These are phyloP conservation scores for Blastobotrys robertii DNA, from an alignment of 805 yeast species.

Conservation along the genomic window DNA sequence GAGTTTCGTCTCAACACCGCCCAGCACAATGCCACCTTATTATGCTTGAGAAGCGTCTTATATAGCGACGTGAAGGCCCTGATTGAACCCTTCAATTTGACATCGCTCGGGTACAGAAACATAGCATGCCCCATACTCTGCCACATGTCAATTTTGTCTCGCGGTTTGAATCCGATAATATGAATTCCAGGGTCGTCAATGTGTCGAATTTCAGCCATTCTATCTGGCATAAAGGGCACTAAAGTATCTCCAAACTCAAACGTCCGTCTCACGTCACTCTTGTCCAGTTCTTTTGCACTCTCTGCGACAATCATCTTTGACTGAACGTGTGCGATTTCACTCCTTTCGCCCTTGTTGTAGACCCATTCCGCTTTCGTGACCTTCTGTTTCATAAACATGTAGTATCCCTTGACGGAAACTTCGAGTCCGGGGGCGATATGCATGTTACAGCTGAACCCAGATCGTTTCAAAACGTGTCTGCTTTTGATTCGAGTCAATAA, in stretches of 20 bases:
- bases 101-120: constrained; percentile 61
- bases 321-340: constrained; percentile 38
- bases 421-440: constrained; percentile 44
- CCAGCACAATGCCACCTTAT: constrained; percentile 61
- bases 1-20: constrained; percentile 49
- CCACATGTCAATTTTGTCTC: constrained; percentile 34
- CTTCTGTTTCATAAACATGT: constrained; percentile 48
- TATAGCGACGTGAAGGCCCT: constrained; percentile 60
- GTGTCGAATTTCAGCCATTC: constrained; percentile 26
- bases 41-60: constrained; percentile 42
- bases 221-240: constrained; percentile 32
- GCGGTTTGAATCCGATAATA: constrained; percentile 56
- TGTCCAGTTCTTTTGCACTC: constrained; percentile 30
- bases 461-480: constrained; percentile 45
- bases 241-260: constrained; percentile 34
- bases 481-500: neutral
- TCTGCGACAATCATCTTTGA: constrained; percentile 20
- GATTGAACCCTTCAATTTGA: constrained; percentile 49
- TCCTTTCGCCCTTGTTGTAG: constrained; percentile 42
- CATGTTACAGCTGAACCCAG: constrained; percentile 53
- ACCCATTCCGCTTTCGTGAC: constrained; percentile 42
- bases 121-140: constrained; percentile 46
- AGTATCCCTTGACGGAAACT: constrained; percentile 64
- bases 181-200: constrained; percentile 44
- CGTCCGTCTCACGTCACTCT: constrained; percentile 29